These are phyloP conservation scores for Silene noctiflora DNA, from an alignment of 179 eudicot genomes.

Conservation along the genomic window DNA sequence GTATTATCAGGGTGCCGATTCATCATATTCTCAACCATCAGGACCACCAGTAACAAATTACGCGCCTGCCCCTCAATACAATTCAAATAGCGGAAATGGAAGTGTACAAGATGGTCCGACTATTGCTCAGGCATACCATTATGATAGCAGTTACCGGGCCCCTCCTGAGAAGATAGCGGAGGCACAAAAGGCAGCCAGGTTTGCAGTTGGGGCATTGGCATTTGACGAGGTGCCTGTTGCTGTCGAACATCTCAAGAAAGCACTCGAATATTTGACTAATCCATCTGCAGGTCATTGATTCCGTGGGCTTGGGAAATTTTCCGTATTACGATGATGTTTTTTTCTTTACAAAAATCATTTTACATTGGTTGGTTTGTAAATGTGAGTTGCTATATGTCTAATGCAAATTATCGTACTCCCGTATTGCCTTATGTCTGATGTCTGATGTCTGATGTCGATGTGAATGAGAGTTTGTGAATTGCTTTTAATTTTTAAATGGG, in stretches of 20 bases:
- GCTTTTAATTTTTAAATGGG: neutral
- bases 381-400: slow-evolving; percentile 11
- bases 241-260: slow-evolving; percentile 69
- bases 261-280: slow-evolving; percentile 80
- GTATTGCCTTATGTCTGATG: slow-evolving; percentile 12
- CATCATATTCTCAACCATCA: slow-evolving; percentile 47
- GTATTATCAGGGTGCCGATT: slow-evolving; percentile 61
- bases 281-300: slow-evolving; percentile 62
- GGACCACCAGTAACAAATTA: slow-evolving; percentile 39
- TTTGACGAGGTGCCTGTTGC: slow-evolving; percentile 82
- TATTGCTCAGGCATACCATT: slow-evolving; percentile 37
- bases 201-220: slow-evolving; percentile 92
- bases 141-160: slow-evolving; percentile 74
- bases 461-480: slow-evolving; percentile 22
- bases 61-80: slow-evolving; percentile 43
- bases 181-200: slow-evolving; percentile 85
- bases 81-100: slow-evolving; percentile 43
- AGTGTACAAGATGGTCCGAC: slow-evolving; percentile 34
- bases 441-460: too few relatives aligned
- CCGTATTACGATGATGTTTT: slow-evolving; percentile 12
- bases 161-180: slow-evolving; percentile 79
- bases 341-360: neutral
- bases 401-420: slow-evolving; percentile 11
- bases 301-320: neutral
- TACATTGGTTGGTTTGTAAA: slow-evolving; percentile 26